phyloP scores from a whole-genome alignment of 2,329 filamentous ascomycete genomes.

The Penicillium griseofulvum region DNA sequence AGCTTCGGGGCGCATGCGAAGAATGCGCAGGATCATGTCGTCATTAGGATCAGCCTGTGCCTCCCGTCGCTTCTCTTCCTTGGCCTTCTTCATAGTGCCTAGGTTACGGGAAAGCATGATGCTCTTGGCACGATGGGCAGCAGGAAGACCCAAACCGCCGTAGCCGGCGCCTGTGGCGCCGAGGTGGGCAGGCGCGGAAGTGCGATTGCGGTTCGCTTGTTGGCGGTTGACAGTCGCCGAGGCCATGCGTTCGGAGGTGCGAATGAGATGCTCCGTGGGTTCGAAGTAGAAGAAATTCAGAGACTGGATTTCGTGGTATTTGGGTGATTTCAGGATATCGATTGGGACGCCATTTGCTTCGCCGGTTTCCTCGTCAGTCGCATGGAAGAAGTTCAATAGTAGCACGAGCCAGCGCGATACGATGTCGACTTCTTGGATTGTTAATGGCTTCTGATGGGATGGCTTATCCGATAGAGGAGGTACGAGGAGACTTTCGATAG shows the following conservation, averaged over 20 bases:
- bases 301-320: constrained; percentile 95
- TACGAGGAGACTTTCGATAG: constrained; percentile 84
- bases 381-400: constrained; percentile 93
- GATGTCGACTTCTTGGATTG: constrained; percentile 84
- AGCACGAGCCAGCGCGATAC: constrained; percentile 93
- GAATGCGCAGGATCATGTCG: constrained; percentile 93
- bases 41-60: constrained; percentile 95
- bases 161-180: constrained; percentile 43
- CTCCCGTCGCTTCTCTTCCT: constrained; percentile 93
- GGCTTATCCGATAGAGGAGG: constrained; percentile 94
- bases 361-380: constrained; percentile 76
- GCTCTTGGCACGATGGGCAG: constrained; percentile 57
- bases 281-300: constrained; percentile 99
- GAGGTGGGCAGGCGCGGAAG: constrained; percentile 65
- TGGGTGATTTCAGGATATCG: constrained; percentile 91
- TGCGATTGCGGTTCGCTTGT: constrained; percentile 64
- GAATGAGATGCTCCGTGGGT: constrained; percentile 81
- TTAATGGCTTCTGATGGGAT: constrained; percentile 78
- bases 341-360: constrained; percentile 84
- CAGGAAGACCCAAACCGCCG: constrained; percentile 50
- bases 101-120: constrained; percentile 94
- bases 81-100: constrained; percentile 92
- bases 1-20: constrained; percentile 93
- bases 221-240: constrained; percentile 78
- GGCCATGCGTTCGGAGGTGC: constrained; percentile 95